Conservation (phyloP, 352 stramenopile species). For the Phytophthora litchii region DNA sequence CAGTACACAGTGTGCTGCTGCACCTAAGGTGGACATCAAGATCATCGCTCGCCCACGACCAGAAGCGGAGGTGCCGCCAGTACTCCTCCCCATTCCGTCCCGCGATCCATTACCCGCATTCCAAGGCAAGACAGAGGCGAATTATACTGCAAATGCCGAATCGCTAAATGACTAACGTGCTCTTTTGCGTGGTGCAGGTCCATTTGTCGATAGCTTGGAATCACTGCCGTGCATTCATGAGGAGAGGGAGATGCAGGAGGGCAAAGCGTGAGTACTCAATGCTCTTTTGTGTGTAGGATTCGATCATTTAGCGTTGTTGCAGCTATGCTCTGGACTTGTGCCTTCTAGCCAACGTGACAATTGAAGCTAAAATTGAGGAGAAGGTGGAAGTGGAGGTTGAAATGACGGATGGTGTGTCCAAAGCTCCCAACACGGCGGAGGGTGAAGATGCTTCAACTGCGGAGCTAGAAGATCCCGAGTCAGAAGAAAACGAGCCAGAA, state of each 20-base stretch:
- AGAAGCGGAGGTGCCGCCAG: conserved; percentile 12
- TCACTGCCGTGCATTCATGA: conserved; percentile 51
- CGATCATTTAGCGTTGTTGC: conserved; percentile 7
- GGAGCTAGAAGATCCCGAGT: conserved; percentile 17
- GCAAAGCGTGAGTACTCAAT: conserved; percentile 42
- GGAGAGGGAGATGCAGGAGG: conserved; percentile 44
- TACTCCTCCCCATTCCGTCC: conserved; percentile 46
- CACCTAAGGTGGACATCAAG: conserved; percentile 66
- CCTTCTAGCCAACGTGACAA: conserved; percentile 65
- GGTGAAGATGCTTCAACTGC: conserved; percentile 7
- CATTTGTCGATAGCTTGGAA: conserved; percentile 42
- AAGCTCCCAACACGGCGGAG: conserved; percentile 11
- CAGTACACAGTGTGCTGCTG: conserved; percentile 37
- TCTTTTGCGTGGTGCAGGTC: conserved; percentile 29
- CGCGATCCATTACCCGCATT: conserved; percentile 51
- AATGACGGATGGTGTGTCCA: conserved; percentile 13
- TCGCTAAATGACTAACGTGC: neutral
- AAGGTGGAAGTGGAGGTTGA: conserved; percentile 35
- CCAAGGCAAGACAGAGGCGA: conserved; percentile 34
- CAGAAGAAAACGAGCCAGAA: conserved; percentile 25
- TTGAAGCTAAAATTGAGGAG: conserved; percentile 37
- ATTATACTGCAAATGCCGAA: conserved; percentile 10
- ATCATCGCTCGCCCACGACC: conserved; percentile 47
- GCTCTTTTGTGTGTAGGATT: neutral
- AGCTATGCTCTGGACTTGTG: conserved; percentile 71